Evolutionary conservation across 805 yeast species (phyloP).

Genomic region (Candida insectorum): DNA sequence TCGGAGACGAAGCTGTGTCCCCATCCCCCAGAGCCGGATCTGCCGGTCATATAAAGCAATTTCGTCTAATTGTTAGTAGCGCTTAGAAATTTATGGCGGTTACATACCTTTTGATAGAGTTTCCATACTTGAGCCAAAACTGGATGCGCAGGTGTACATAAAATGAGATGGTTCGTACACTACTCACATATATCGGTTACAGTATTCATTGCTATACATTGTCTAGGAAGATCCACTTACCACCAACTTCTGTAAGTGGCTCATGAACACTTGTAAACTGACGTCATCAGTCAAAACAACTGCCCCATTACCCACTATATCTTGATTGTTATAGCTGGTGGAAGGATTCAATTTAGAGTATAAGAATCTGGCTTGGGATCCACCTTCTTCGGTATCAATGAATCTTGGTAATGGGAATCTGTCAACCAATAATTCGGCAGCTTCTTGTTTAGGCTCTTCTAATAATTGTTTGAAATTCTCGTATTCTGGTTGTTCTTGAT

Average conservation of each 20-base stretch:
- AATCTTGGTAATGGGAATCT: conserved; percentile 71
- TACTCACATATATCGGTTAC: no score
- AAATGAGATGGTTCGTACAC: no score
- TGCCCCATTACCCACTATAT: conserved; percentile 20
- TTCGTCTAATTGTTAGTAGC: conserved; percentile 49
- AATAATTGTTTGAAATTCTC: conserved; percentile 56
- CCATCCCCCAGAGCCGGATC: conserved; percentile 93
- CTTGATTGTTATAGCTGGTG: conserved; percentile 40
- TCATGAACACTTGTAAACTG: conserved; percentile 55
- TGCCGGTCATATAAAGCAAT: conserved; percentile 92
- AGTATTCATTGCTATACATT: no score
- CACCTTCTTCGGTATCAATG: conserved; percentile 73
- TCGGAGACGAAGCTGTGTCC: conserved; percentile 77
- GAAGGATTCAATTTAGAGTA: conserved; percentile 70
- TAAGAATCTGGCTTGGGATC: conserved; percentile 69
- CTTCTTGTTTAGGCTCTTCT: conserved; percentile 61
- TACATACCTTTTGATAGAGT: conserved; percentile 13
- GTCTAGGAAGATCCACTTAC: conserved; percentile 15
- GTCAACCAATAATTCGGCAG: conserved; percentile 60
- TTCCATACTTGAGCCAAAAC: background rate
- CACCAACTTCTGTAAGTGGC: conserved; percentile 44
- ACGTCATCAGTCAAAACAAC: conserved; percentile 58
- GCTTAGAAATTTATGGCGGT: no score
- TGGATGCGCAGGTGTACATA: background rate
- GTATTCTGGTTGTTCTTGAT: conserved; percentile 60